Evolutionary conservation across 208 protist genomes (phyloP).

Genomic region (Histomonas meleagridis): DNA sequence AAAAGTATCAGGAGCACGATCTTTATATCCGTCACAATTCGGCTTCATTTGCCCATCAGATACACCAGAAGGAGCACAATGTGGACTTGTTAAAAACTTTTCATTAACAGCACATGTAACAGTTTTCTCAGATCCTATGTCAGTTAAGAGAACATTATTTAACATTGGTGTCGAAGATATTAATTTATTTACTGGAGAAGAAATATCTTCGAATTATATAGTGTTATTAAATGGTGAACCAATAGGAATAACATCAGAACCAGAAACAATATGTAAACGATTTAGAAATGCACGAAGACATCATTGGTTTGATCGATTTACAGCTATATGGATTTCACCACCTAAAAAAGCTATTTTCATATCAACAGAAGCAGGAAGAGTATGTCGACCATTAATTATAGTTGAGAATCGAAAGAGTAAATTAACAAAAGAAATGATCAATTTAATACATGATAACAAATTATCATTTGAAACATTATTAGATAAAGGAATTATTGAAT

Average conservation of each 20-base stretch:
- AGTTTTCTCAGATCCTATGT: conserved; percentile 46
- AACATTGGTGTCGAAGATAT: conserved; percentile 62
- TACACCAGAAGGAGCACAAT: conserved; percentile 87
- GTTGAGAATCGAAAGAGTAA: conserved; percentile 60
- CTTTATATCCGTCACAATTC: conserved; percentile 92
- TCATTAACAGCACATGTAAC: conserved; percentile 91
- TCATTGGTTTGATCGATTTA: conserved; percentile 61
- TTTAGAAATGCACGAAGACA: conserved; percentile 60
- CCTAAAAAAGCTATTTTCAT: conserved; percentile 65
- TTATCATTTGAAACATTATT: conserved; percentile 70
- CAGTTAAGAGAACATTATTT: not conserved
- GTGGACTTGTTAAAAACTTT: conserved; percentile 98
- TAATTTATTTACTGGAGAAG: conserved; percentile 63
- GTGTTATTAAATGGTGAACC: conserved; percentile 53
- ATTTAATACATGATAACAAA: conserved; percentile 37
- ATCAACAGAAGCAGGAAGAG: conserved; percentile 69
- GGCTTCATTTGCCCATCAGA: conserved; percentile 98
- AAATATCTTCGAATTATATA: conserved; percentile 50
- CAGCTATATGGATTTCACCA: not conserved
- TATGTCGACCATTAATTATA: conserved; percentile 80
- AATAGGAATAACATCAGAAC: conserved; percentile 38
- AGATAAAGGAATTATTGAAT: conserved; percentile 79
- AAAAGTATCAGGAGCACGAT: conserved; percentile 60
- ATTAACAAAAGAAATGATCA: conserved; percentile 52
- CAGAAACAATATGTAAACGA: conserved; percentile 54